A percentile compares a stretch with the other conserved stretches of the same genome.
Conservation (phyloP, 2,329 filamentous ascomycete genomes). For the Neonectria sp. region DNA sequence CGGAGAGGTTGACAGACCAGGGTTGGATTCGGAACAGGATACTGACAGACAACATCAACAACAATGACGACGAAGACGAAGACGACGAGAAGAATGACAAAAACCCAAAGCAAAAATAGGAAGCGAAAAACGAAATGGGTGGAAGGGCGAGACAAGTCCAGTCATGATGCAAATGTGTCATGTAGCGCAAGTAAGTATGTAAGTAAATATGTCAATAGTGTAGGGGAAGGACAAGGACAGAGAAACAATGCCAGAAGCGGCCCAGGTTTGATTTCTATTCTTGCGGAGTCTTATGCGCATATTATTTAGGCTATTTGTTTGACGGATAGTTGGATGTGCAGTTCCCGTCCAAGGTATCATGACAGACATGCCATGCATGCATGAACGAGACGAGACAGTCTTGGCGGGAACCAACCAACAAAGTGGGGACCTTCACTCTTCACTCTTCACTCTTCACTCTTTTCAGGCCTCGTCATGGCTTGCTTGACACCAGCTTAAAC, state of each 20-base stretch:
- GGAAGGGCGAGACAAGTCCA: neutral
- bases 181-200: slow-evolving; percentile 18
- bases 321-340: neutral
- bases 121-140: neutral
- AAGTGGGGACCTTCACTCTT: neutral
- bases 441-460: neutral
- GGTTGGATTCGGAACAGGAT: slow-evolving; percentile 8
- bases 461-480: neutral
- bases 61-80: slow-evolving; percentile 9
- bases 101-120: neutral
- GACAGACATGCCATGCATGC: neutral
- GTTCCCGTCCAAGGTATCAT: neutral
- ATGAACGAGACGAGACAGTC: neutral
- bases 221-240: slow-evolving; percentile 2
- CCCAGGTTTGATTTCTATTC: slow-evolving; percentile 3
- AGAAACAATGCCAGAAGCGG: slow-evolving; percentile 10
- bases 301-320: neutral
- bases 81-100: slow-evolving; percentile 8
- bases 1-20: neutral
- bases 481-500: neutral
- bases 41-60: slow-evolving; percentile 4
- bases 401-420: neutral
- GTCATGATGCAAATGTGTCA: slow-evolving; percentile 23
- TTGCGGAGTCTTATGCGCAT: neutral
- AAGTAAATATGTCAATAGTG: neutral